Percentiles rank a stretch among this genome's conserved stretches.
These are phyloP conservation scores for Paxillus rubicundulus DNA, from an alignment of 768 basidiomycete species.

Conservation along the genomic window DNA sequence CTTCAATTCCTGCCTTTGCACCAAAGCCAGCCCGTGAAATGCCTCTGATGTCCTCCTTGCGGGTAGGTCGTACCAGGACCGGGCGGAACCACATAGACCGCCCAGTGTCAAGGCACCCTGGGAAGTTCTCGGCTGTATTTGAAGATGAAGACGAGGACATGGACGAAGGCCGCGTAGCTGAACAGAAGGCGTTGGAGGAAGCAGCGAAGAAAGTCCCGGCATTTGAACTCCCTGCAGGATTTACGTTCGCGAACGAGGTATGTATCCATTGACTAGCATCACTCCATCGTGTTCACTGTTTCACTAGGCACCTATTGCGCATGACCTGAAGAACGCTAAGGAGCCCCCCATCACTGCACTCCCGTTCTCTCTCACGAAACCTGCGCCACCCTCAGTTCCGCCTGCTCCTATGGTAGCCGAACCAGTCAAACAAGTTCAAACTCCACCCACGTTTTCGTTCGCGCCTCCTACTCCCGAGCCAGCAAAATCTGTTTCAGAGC, in stretches of 20 bases:
- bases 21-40: slow-evolving; percentile 18
- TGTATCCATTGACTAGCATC: slow-evolving; percentile 20
- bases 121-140: slow-evolving; percentile 67
- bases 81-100: slow-evolving; percentile 61
- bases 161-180: slow-evolving; percentile 40
- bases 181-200: slow-evolving; percentile 49
- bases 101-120: slow-evolving; percentile 45
- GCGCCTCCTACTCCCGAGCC: slow-evolving; percentile 27
- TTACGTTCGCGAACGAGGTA: slow-evolving; percentile 66
- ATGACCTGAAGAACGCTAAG: slow-evolving; percentile 45
- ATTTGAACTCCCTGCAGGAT: slow-evolving; percentile 60
- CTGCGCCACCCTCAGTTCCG: slow-evolving; percentile 12
- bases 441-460: slow-evolving; percentile 22
- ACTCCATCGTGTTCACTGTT: slow-evolving; percentile 5
- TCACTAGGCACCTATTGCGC: slow-evolving; percentile 36
- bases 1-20: slow-evolving; percentile 17
- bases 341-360: slow-evolving; percentile 65
- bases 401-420: slow-evolving; percentile 5
- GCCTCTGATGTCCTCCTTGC: slow-evolving; percentile 49
- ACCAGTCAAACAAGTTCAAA: slow-evolving; percentile 4
- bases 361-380: slow-evolving; percentile 61
- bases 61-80: slow-evolving; percentile 60
- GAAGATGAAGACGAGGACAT: slow-evolving; percentile 47
- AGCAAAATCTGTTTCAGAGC: slow-evolving; percentile 17
- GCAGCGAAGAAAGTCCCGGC: slow-evolving; percentile 52